These are phyloP conservation scores for Coffea eugenioides DNA, from an alignment of 257 asterid genomes.

Conservation along the genomic window DNA sequence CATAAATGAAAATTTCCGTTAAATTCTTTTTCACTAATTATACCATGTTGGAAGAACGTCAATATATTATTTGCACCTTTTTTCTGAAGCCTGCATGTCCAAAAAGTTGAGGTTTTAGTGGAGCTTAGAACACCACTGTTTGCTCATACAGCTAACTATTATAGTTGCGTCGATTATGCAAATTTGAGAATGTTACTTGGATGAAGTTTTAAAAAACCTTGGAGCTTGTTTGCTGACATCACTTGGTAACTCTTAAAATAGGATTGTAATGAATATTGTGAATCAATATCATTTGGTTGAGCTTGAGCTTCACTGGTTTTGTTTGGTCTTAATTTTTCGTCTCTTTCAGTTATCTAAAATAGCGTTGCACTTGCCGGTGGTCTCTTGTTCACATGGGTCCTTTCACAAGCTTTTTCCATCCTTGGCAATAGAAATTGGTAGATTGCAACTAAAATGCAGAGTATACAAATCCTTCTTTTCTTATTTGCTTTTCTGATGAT, in stretches of 20 bases:
- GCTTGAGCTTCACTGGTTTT: not conserved
- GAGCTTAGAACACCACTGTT: not conserved
- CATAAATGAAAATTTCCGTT: not conserved
- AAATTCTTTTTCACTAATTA: not conserved
- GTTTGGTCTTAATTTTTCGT: not conserved
- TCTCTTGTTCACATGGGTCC: not conserved
- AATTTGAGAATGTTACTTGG: not conserved
- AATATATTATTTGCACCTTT: not conserved
- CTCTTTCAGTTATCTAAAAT: not conserved
- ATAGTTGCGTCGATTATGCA: not conserved
- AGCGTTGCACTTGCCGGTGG: not conserved
- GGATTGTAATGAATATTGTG: not conserved
- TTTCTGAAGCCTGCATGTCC: not conserved
- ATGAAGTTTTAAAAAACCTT: not conserved
- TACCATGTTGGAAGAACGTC: not conserved
- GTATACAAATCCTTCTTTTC: not conserved
- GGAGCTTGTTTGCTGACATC: not conserved
- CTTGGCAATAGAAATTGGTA: not conserved
- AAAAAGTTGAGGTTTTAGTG: not conserved
- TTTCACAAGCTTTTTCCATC: no score
- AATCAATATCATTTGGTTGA: not conserved
- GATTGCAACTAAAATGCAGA: not conserved
- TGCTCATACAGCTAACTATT: not conserved
- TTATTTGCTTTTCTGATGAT: not conserved
- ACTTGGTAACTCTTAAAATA: not conserved